phyloP scores from a whole-genome alignment of 805 yeast species.

The Jamesozyma lodderae region DNA sequence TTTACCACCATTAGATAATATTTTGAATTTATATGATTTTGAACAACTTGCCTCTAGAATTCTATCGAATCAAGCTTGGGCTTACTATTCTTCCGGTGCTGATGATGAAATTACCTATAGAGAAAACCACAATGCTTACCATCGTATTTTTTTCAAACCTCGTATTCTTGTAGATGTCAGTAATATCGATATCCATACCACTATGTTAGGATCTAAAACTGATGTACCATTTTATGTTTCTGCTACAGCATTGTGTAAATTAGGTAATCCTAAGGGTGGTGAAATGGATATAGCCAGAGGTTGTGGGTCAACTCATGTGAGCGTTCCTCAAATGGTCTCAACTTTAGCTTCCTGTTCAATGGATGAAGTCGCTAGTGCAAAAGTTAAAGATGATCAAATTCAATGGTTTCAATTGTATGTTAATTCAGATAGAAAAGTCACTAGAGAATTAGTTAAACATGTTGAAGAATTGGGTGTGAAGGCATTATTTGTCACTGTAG shows the following conservation, averaged over 20 bases:
- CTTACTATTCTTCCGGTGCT: constrained; percentile 83
- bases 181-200: constrained; percentile 59
- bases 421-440: constrained; percentile 61
- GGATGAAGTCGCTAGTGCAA: constrained; percentile 73
- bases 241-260: constrained; percentile 86
- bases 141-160: constrained; percentile 82
- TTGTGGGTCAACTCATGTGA: constrained; percentile 32
- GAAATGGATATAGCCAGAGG: constrained; percentile 74
- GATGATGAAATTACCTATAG: constrained; percentile 88
- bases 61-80: constrained; percentile 77
- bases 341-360: constrained; percentile 81
- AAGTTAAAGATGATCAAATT: constrained; percentile 50
- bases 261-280: constrained; percentile 84
- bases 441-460: constrained; percentile 49
- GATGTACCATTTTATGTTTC: constrained; percentile 78
- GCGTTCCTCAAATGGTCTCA: constrained; percentile 74
- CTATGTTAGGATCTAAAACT: constrained; percentile 62
- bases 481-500: constrained; percentile 82
- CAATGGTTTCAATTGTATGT: constrained; percentile 90
- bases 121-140: constrained; percentile 86
- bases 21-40: constrained; percentile 76
- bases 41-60: constrained; percentile 78
- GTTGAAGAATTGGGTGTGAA: constrained; percentile 68
- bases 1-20: constrained; percentile 61
- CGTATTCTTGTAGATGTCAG: constrained; percentile 71